Conservation (phyloP, 1,284 basidiomycete species). For the Exobasidium rhododendri region DNA sequence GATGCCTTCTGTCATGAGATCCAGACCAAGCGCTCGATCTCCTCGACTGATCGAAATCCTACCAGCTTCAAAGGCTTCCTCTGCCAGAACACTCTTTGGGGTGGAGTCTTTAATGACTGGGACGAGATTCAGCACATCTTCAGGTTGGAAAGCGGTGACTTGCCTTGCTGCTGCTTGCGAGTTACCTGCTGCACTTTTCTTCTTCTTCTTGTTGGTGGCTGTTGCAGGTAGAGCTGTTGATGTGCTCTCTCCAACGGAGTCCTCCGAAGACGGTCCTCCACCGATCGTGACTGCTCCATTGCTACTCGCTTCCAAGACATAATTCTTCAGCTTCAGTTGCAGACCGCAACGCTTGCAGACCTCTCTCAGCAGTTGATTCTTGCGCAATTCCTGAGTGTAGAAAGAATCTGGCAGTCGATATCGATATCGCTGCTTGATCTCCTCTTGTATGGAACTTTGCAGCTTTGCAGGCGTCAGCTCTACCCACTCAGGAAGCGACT, state of each 20-base stretch:
- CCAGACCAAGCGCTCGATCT: conserved; percentile 58
- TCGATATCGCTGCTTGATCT: conserved; percentile 59
- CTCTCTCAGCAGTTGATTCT: conserved; percentile 60
- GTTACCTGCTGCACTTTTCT: conserved; percentile 21
- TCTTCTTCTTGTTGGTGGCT: conserved; percentile 28
- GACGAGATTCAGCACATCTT: conserved; percentile 60
- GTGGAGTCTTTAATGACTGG: conserved; percentile 61
- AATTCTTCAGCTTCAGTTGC: conserved; percentile 60
- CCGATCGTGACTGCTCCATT: conserved; percentile 13
- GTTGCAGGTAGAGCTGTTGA: background rate
- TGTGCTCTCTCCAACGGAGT: conserved; percentile 52
- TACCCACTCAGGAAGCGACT: conserved; percentile 53
- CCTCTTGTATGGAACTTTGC: conserved; percentile 54
- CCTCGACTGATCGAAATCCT: conserved; percentile 59
- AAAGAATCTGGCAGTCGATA: conserved; percentile 57
- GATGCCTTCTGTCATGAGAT: conserved; percentile 61
- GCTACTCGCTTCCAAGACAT: conserved; percentile 55
- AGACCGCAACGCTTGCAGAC: conserved; percentile 60
- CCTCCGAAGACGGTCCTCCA: conserved; percentile 18
- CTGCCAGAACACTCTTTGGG: conserved; percentile 59
- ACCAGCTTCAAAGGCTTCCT: conserved; percentile 62
- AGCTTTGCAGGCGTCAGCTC: conserved; percentile 59
- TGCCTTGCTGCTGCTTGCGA: conserved; percentile 24
- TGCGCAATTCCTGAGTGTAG: conserved; percentile 54
- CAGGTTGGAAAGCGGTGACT: conserved; percentile 58